Base-by-base conservation (phyloP, 352 stramenopile species). In the Phytophthora ohioensis region DNA sequence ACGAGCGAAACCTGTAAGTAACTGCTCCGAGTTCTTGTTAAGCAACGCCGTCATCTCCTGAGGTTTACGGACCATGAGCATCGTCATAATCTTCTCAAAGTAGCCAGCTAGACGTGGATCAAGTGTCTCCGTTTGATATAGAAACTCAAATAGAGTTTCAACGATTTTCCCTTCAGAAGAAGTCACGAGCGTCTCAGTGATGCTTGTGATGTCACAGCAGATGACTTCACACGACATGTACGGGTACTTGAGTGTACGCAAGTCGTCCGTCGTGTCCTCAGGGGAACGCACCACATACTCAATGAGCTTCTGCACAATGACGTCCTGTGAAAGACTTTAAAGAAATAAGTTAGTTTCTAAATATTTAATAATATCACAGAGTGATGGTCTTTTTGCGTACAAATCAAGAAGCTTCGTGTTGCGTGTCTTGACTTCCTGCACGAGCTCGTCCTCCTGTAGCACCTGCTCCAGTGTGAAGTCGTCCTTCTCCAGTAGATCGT, bases 211-310 rank as follows among this genome's bases (percentile, higher is more conserved):
- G 73, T 99, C 97, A 69, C 95, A 99, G 81, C 96, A 99, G 57
- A 99, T 92, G 49, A 99, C 93, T 78, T 99, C 97, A 75, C 97
- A 99, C 46, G 95, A 86, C 96, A 99, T 98, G 89, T 99, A 99
- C 27, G 97, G 96, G 79, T 98, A 99, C 82, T 95, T 96, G 66
- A 95, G 78, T 36, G 83, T 75, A 51, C 85, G 84, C 58, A 95
- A 32, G 59, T 92, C 87, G 56, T 90, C 73, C 7, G 75, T 63
- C 36, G 70, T 52, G 56, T 90, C 75, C 47, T 88, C 79, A 1
- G 88, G 75, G 41, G 69, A 62, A n/a, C 66, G 60, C 34, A 92
- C 85, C 11, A 95, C 80, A 58, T 94, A 96, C 65, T 95, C 81
- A 11, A 96, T 71, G 41, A 96, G 81, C 75, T 93, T 82, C 17